Evolutionary conservation across 1,284 basidiomycete genomes (phyloP), one percentile per base, ranked within the genome.

Genomic region (Neolentinus lepideus): DNA sequence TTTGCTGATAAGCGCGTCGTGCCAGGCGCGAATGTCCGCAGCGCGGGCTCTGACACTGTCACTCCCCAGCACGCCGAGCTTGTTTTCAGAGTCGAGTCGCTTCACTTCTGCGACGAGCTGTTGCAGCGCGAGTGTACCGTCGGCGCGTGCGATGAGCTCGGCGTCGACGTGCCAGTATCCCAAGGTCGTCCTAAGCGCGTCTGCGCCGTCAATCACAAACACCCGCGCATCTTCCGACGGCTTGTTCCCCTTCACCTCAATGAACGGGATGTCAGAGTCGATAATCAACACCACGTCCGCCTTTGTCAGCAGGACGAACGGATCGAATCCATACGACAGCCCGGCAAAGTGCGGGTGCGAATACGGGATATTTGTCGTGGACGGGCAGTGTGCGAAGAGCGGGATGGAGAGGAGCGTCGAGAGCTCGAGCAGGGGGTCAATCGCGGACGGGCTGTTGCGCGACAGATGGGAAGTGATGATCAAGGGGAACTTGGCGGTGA

Each of bases 231-330:
- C 67, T 0, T 69, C 61, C 0, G 53, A 63, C 0, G 84, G 82
- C 29, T 67, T 68, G 56, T 66, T 75, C 21, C 66, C 67, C 38
- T 74, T 68, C 56, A 77, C 73, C 51, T 72, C 70, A n/a, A 88
- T 77, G 83, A 84, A 89, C 0, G 85, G 82, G 1, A 87, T 68
- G 57, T 85, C 84, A 8, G 74, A 75, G 54, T 89, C 85, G 11
- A 89, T 58, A 16, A 87, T 70, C 19, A 89, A 67, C 31, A 90
- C 75, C 2, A 81, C 75, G 61, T 89, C 87, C 0, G 84, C 83
- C 25, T 69, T 67, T 38, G 71, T 68, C 14, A 89, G 72, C 53
- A 77, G 71, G 2, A 67, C 61, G 26, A 77, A 75, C 10, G 73
- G 71, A 0, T 75, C 75, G 3, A 70, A 64, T 0, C 67, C 69